Base-by-base conservation (phyloP, 2,329 filamentous ascomycete genomes). In the Penicillium sp. region DNA sequence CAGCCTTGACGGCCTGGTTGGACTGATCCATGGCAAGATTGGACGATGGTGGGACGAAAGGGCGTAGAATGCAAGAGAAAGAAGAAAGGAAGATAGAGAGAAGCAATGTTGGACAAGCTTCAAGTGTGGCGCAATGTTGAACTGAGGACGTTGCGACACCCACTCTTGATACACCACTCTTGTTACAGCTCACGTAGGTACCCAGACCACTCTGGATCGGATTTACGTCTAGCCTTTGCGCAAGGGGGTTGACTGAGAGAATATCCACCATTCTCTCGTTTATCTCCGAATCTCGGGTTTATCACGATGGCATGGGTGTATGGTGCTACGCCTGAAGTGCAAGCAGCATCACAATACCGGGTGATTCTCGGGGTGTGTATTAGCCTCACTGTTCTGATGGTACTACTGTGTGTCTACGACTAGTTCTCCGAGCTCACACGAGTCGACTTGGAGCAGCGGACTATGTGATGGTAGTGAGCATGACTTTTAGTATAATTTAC, bases 291-390 rank as follows among this genome's bases (percentile, higher is more conserved):
- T 42, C 44, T 49, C 47, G 47, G 60, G 55, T 39, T 22, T 21
- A 16, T 24, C 47, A 67, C 47, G 21, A 83, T 83, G 81, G 75
- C 70, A 55, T 84, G 81, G 81, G 81, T 84, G 46, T 62, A 77
- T 44, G 78, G 83, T 70, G 81, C 79, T 49, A 71, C 78, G 8
- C 71, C 77, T 7, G 78, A 79, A 62, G 71, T 83, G 24, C 73
- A 84, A 46, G 73, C 68, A 21, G 60, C 71, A 54, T 84, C 82
- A 3, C 71, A 83, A 51, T 84, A 79, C 58, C 76, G 68, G 21
- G 74, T 73, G 33, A 83, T 84, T 43, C 71, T 84, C 24, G 71
- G 74, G n/a, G 76, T 84, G 24, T 81, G 78, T 59, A 57, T 78
- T n/a, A 66, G 74, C 21, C 64, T 84, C 14, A 79, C 80, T 0